Evolutionary conservation across 202 grass and related monocot genomes (phyloP), one percentile per base, ranked within the genome.

Genomic region (Hordeum pubiflorum): DNA sequence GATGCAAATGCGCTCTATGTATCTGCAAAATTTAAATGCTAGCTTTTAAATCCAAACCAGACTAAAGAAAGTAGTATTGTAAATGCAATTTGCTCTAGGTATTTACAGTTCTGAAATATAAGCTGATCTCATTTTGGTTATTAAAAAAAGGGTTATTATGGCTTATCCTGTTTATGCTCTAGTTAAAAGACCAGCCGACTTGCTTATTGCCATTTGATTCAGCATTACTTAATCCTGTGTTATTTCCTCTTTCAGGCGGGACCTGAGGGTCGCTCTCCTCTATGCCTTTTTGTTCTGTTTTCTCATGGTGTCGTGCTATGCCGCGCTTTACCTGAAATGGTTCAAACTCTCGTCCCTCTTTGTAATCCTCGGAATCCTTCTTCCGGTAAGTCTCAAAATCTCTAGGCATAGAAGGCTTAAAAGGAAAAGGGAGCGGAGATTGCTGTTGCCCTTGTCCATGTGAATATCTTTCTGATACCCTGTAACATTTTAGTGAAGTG

Each of bases 391-490:
- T 74, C 94, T 94, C 38, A 97, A 92, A 87, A 65, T 94, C 64
- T 97, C 88, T 91, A 92, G 94, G 88, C 76, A 94, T 86, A 94
- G 84, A 92, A 87, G 85, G 76, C 78, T 97, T 34, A 89, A 84
- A 63, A 94, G 81, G 79, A 97, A 94, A 97, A 91, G 88, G 52
- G 94, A 97, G 60, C 89, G 90, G 58, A 94, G 88, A 92, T 84
- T 93, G 76, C 77, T 91, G 82, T 91, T 97, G 79, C 92, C 94
- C 66, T 83, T 97, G 66, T 97, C 94, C 37, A 91, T 94, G 92
- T 97, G 90, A 92, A 97, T 92, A 91, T 86, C 21, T 82, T 74
- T 59, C 83, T 59, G 36, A 84, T 70, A 81, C 56, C 55, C 46
- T 83, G 81, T 94, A 85, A 81, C 80, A 91, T 89, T 84, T 34